Evolutionary conservation across 148 eudicot species (phyloP).

Genomic region (Agrostemma githago): DNA sequence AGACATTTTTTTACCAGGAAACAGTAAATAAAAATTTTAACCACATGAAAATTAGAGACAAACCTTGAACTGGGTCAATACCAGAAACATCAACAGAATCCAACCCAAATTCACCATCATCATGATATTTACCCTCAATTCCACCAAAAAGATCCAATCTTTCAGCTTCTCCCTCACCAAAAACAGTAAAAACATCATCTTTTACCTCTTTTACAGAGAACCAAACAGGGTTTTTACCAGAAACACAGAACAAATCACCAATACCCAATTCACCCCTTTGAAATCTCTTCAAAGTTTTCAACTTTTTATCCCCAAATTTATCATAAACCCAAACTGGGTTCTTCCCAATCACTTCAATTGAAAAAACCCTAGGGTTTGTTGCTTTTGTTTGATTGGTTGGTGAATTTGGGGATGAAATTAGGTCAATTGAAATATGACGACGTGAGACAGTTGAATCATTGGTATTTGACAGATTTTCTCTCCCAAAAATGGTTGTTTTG

Average conservation of each 20-base stretch:
- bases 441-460: constrained; percentile 64
- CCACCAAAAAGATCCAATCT: constrained; percentile 16
- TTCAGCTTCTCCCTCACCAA: constrained; percentile 20
- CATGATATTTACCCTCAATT: constrained; percentile 28
- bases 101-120: constrained; percentile 35
- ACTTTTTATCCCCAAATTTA: constrained; percentile 20
- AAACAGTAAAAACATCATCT: constrained; percentile 14
- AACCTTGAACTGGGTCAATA: constrained; percentile 83
- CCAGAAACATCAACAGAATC: constrained; percentile 48
- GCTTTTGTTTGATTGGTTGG: constrained; percentile 8
- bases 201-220: constrained; percentile 36
- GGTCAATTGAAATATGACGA: constrained; percentile 49
- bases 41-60: neutral
- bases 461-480: constrained; percentile 37
- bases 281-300: constrained; percentile 47
- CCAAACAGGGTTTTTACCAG: constrained; percentile 59
- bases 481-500: constrained; percentile 40
- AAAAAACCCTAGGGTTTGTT: constrained; percentile 35
- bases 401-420: constrained; percentile 15
- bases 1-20: too few relatives aligned
- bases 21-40: neutral
- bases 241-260: constrained; percentile 70
- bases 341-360: constrained; percentile 57
- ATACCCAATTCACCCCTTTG: constrained; percentile 54
- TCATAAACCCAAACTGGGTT: constrained; percentile 67